A percentile compares a stretch with the other conserved stretches of the same genome.
phyloP scores from a whole-genome alignment of 1,139 yeast species.

The Pichia sp. region DNA sequence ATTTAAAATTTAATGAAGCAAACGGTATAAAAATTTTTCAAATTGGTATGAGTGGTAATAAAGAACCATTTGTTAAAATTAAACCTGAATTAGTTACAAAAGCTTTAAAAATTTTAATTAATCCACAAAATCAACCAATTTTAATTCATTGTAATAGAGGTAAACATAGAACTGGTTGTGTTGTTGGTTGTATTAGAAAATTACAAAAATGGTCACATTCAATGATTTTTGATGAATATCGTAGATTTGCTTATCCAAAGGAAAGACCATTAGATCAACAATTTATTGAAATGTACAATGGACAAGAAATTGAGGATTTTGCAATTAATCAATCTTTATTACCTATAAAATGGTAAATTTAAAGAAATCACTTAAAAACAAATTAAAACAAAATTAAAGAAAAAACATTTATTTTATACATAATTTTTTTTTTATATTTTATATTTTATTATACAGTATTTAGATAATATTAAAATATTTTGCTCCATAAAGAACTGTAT shows the following conservation, averaged over 20 bases:
- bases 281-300: constrained; percentile 83
- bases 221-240: constrained; percentile 89
- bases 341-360: constrained; percentile 59
- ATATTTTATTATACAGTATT: background rate
- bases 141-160: constrained; percentile 94
- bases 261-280: constrained; percentile 94
- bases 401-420: no score
- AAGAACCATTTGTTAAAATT: constrained; percentile 87
- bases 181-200: constrained; percentile 85
- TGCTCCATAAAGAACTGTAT: constrained; percentile 62
- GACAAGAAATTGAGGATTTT: constrained; percentile 46
- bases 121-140: constrained; percentile 86
- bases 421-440: no score
- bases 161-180: constrained; percentile 93
- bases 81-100: constrained; percentile 71
- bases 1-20: constrained; percentile 52
- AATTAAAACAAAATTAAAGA: background rate
- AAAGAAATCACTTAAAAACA: background rate
- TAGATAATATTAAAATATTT: constrained; percentile 7
- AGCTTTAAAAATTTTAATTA: constrained; percentile 72
- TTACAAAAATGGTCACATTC: constrained; percentile 89
- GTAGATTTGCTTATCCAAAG: constrained; percentile 92
- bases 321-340: constrained; percentile 52
- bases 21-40: constrained; percentile 70
- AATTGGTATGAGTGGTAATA: constrained; percentile 91